A percentile compares a stretch with the other conserved stretches of the same genome.
Conservation (phyloP, 371 early-diverging fungal species). For the Mucor circinelloides region DNA sequence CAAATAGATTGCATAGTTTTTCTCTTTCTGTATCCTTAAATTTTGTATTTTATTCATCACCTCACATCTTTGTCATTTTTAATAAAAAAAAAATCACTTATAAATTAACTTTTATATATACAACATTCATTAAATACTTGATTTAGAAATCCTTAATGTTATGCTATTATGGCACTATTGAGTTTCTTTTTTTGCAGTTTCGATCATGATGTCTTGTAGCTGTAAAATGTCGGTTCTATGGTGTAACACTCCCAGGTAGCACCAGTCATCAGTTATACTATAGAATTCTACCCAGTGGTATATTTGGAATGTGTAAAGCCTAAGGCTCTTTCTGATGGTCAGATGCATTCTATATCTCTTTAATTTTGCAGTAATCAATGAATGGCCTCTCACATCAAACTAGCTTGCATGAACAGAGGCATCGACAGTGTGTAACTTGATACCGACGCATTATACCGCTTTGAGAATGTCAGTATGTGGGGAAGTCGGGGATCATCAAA, state of each 20-base stretch:
- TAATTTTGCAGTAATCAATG: background rate
- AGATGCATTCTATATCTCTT: background rate
- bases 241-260: background rate
- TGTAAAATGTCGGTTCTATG: background rate
- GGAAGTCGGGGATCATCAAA: background rate
- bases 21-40: background rate
- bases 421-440: background rate
- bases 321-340: background rate
- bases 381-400: background rate
- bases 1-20: conserved; percentile 42
- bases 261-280: background rate
- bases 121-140: background rate
- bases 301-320: background rate
- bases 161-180: background rate
- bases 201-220: background rate
- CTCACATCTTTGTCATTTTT: background rate
- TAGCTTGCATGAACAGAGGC: background rate
- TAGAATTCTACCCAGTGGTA: background rate
- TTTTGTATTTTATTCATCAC: background rate
- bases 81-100: background rate
- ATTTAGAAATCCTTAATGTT: background rate
- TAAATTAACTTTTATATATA: background rate
- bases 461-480: background rate
- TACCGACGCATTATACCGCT: background rate
- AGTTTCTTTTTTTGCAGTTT: background rate